Conservation (phyloP, 345 rosid species). For the Pseudoturritis turrita region DNA sequence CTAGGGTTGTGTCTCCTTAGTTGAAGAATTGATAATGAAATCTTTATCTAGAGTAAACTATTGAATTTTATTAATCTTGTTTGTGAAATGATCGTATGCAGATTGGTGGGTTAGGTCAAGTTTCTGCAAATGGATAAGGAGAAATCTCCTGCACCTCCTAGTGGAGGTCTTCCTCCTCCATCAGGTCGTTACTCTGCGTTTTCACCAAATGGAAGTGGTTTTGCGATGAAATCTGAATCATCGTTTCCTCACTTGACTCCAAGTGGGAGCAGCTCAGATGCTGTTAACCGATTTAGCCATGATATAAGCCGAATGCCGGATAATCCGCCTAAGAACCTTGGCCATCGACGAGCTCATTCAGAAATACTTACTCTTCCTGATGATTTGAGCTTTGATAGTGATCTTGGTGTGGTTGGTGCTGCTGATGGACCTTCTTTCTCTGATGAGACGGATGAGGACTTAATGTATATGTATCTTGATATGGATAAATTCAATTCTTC, state of each 20-base stretch:
- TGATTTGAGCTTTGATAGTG: slow-evolving; percentile 88
- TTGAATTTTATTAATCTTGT: neutral
- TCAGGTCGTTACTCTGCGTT: slow-evolving; percentile 55
- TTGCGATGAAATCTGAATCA: slow-evolving; percentile 53
- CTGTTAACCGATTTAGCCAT: slow-evolving; percentile 55
- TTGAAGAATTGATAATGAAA: slow-evolving; percentile 1
- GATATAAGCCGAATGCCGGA: slow-evolving; percentile 85
- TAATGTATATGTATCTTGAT: slow-evolving; percentile 70
- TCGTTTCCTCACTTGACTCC: slow-evolving; percentile 42
- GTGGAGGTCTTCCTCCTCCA: slow-evolving; percentile 55
- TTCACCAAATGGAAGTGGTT: slow-evolving; percentile 41
- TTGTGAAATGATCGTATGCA: slow-evolving; percentile 12
- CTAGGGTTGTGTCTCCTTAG: slow-evolving; percentile 3
- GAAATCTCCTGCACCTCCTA: slow-evolving; percentile 43
- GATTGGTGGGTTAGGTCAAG: slow-evolving; percentile 15
- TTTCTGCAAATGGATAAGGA: slow-evolving; percentile 68
- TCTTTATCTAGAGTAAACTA: neutral
- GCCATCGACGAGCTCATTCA: slow-evolving; percentile 95
- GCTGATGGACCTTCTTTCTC: slow-evolving; percentile 65
- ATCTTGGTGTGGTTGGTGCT: slow-evolving; percentile 79
- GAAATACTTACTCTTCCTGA: slow-evolving; percentile 92
- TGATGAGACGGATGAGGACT: slow-evolving; percentile 76
- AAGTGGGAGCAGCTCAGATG: slow-evolving; percentile 41
- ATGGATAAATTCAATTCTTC: slow-evolving; percentile 86
- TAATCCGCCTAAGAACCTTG: slow-evolving; percentile 73